Base-by-base conservation (phyloP, 78 protist genomes). In the Dictyostelium brefeldianum region DNA sequence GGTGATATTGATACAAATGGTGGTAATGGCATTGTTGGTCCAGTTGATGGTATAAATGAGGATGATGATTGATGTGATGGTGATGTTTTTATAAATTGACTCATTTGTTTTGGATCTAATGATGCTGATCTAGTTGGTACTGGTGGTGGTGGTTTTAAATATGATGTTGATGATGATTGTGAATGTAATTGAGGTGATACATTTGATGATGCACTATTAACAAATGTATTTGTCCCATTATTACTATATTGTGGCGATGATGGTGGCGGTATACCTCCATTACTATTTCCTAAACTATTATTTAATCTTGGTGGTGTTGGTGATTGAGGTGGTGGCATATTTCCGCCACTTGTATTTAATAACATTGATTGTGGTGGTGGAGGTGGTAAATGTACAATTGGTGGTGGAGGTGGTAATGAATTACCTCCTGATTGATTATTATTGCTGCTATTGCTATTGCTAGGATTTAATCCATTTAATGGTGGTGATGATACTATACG, bases 31-130 rank as follows among this genome's bases (percentile, higher is more conserved):
- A 41, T 14, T 65, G 46, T 12, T 59, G 29, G 70, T n/a, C 12
- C 25, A 22, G 20, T 57, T 57, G 10, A 57, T n/a, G 70, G 70
- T 62, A 25, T n/a, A 62, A 25, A 62, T n/a, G 70, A 36, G 18
- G 67, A 27, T 57, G 67, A 22, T 56, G 69, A 27, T 59, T 14
- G 69, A 20, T 7, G 31, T 22, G 69, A 14, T 25, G 70, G 70
- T 62, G 27, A 25, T 56, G 27, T 56, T 62, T 67, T 67, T n/a
- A 53, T 36, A 18, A 77, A 73, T 47, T 73, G 79, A 46, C 56
- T 15, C 80, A 83, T 83, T 56, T 41, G 36, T 31, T 83, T 83
- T 51, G 91, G 81, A 71, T 83, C 91, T 46, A 75, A 75, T 18
- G 92, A 85, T 59, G 83, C 56, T 20, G 78, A 57, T 65, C 89